Base-by-base conservation (phyloP, 352 stramenopile genomes). In the Elongisporangium anandrum region DNA sequence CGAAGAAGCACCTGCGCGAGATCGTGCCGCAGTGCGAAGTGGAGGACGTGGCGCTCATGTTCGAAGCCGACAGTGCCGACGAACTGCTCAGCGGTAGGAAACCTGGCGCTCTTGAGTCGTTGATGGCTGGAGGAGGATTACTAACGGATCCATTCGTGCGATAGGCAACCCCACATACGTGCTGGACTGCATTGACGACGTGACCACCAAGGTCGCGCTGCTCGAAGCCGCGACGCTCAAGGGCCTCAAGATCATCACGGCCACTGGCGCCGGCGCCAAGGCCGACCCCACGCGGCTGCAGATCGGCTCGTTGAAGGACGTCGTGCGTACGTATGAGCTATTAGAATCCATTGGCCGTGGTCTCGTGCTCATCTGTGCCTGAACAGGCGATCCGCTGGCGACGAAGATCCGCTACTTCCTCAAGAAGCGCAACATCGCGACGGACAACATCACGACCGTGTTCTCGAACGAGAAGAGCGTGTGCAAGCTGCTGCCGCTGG, bases 171-270 rank as follows among this genome's bases (percentile, higher is more conserved):
- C 79, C 72, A 98, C 85, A 65, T 98, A 91, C 56, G 90, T 99
- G 20, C 73, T 99, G 64, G 97, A 99, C 74, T 99, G 96, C 61
- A 99, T 99, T 72, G 98, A 99, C 73, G 97, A 99, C 78, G 88
- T 99, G 29, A 95, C 92, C 52, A 99, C 97, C 50, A 99, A 99
- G 71, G 79, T 90, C 3, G 83, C 94, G 45, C 80, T 99, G 21
- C 74, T 99, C 19, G 81, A 88, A 23, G 79, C 95, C 45, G 98
- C 95, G 63, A 84, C 88, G 2, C 67, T 82, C 50, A 88, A 89
- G 61, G 72, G 73, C 2, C 69, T 93, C 52, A 87, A 87, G 65
- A 76, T 92, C n/a, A 90, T 93, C 65, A 92, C 85, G n/a, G 80
- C 85, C 26, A 95, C 79, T 21, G 96, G 96, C 39, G 97, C 97